These are phyloP conservation scores for Geum urbanum DNA, from an alignment of 306 rosid species.

Conservation along the genomic window DNA sequence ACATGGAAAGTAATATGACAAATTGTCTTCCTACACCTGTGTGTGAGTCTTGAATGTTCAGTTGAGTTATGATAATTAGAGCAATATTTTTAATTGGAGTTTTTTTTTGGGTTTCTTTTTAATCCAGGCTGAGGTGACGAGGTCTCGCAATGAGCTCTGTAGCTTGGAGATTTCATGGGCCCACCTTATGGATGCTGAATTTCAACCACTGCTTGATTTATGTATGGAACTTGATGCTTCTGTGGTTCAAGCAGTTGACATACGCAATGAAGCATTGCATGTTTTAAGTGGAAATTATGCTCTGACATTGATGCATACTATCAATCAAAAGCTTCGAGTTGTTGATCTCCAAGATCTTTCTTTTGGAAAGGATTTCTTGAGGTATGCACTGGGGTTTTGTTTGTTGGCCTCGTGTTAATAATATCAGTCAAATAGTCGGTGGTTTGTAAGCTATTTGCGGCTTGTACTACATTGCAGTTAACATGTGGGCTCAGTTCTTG, in stretches of 20 bases:
- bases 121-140: slow-evolving; percentile 57
- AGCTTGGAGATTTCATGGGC: slow-evolving; percentile 56
- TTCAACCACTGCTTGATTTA: slow-evolving; percentile 60
- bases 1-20: too few relatives aligned
- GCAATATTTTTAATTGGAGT: slow-evolving; percentile 14
- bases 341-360: slow-evolving; percentile 64
- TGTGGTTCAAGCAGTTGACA: slow-evolving; percentile 69
- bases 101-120: slow-evolving; percentile 2
- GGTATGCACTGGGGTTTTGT: slow-evolving; percentile 46
- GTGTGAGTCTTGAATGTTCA: too few relatives aligned
- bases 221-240: slow-evolving; percentile 49
- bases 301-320: slow-evolving; percentile 62
- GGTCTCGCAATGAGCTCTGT: slow-evolving; percentile 42
- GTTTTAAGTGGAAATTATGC: slow-evolving; percentile 54
- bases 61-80: not conserved
- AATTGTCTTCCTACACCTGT: too few relatives aligned
- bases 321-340: slow-evolving; percentile 66
- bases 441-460: not conserved
- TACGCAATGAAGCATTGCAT: slow-evolving; percentile 49
- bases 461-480: not conserved
- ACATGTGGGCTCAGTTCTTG: not conserved
- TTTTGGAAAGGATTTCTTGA: slow-evolving; percentile 58
- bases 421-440: not conserved
- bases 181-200: slow-evolving; percentile 60
- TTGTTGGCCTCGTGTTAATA: slow-evolving; percentile 21